Evolutionary conservation across 176 grass and related monocot genomes (phyloP).

Genomic region (Musa troglodytarum): DNA sequence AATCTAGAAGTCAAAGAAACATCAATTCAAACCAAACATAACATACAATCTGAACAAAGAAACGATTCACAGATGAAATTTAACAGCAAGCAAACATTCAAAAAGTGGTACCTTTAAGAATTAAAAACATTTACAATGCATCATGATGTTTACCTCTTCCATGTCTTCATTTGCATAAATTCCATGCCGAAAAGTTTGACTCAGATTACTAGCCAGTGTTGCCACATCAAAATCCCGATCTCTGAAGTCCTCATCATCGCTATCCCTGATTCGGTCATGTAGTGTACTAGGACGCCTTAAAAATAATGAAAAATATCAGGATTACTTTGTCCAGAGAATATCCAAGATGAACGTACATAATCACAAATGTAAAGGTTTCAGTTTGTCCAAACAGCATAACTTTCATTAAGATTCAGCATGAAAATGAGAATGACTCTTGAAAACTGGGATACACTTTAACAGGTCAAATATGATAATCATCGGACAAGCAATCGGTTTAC

Average conservation of each 20-base stretch:
- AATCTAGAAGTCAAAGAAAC: not conserved
- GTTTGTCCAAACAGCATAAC: not conserved
- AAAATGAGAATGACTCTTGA: not conserved
- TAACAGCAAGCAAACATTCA: not conserved
- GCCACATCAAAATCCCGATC: constrained; percentile 98
- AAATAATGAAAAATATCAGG: constrained; percentile 15
- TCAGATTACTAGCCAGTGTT: constrained; percentile 87
- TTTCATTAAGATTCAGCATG: not conserved
- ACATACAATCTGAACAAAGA: not conserved
- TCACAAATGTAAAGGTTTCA: not conserved
- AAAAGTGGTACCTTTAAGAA: not conserved
- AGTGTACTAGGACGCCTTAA: constrained; percentile 77
- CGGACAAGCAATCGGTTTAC: too few relatives aligned
- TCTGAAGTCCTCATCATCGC: constrained; percentile 90
- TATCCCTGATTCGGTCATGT: constrained; percentile 84
- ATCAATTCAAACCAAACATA: not conserved
- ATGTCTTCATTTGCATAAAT: constrained; percentile 85
- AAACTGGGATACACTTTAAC: not conserved
- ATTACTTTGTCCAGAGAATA: not conserved
- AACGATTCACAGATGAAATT: not conserved
- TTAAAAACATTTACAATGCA: not conserved
- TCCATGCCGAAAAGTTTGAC: constrained; percentile 87
- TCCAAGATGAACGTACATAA: not conserved
- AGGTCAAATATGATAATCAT: not conserved
- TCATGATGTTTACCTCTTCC: constrained; percentile 50